A percentile compares a stretch with the other conserved stretches of the same genome.
Conservation (phyloP, 257 asterid species). For the Scutellaria minor region DNA sequence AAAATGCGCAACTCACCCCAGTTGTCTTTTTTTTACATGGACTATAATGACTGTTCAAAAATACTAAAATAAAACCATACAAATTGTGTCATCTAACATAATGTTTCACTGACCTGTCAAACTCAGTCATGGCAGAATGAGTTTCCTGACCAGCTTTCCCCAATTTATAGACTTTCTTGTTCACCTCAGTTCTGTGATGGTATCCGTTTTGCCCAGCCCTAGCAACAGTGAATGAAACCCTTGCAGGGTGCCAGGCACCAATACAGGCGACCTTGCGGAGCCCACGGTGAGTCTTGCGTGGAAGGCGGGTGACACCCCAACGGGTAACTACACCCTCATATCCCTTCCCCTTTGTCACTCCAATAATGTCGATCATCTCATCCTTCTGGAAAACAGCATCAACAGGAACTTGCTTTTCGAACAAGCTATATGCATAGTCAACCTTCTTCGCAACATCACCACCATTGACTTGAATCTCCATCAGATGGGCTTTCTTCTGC, state of each 20-base stretch:
- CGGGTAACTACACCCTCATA: slow-evolving; percentile 90
- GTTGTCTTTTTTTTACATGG: background rate
- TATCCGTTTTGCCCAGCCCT: slow-evolving; percentile 91
- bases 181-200: slow-evolving; percentile 90
- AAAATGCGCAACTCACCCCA: too few species aligned
- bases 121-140: slow-evolving; percentile 76
- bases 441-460: slow-evolving; percentile 74
- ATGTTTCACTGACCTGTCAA: slow-evolving; percentile 59
- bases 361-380: slow-evolving; percentile 85
- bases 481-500: slow-evolving; percentile 85
- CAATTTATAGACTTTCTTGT: slow-evolving; percentile 78
- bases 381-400: slow-evolving; percentile 91
- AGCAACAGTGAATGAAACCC: slow-evolving; percentile 86
- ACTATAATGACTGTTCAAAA: background rate
- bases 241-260: slow-evolving; percentile 95
- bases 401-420: slow-evolving; percentile 79
- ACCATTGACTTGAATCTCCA: slow-evolving; percentile 91
- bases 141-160: slow-evolving; percentile 83
- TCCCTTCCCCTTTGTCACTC: slow-evolving; percentile 86
- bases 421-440: slow-evolving; percentile 73
- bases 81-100: too few species aligned
- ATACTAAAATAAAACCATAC: background rate
- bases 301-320: slow-evolving; percentile 95
- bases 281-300: slow-evolving; percentile 88
- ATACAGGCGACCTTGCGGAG: slow-evolving; percentile 92